Evolutionary conservation across 78 protist genomes (phyloP).

Genomic region (Dictyostelium capitatum): DNA sequence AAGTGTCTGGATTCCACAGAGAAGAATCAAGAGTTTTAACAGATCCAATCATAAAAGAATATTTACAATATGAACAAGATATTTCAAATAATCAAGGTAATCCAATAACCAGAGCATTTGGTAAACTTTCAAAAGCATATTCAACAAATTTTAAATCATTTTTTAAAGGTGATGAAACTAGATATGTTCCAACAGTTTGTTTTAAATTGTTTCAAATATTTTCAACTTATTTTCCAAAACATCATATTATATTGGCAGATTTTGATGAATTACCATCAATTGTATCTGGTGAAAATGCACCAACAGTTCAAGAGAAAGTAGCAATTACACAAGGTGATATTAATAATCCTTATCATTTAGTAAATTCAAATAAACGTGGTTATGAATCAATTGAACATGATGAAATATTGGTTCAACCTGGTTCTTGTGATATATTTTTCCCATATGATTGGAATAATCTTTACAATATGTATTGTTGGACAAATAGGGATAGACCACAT

Average conservation of each 20-base stretch:
- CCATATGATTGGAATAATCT: constrained; percentile 67
- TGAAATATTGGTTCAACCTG: constrained; percentile 6
- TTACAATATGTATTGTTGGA: constrained; percentile 28
- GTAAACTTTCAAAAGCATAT: background rate
- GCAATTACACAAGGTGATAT: constrained; percentile 17
- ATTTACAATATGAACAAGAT: background rate
- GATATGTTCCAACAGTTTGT: constrained; percentile 55
- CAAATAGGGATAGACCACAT: constrained; percentile 9
- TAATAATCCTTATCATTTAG: background rate
- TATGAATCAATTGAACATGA: constrained; percentile 40
- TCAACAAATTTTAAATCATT: background rate
- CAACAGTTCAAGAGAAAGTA: constrained; percentile 67
- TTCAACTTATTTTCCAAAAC: constrained; percentile 39
- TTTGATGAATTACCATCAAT: constrained; percentile 62
- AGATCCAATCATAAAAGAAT: constrained; percentile 58
- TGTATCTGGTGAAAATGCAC: constrained; percentile 64
- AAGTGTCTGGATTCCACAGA: constrained; percentile 6
- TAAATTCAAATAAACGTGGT: background rate
- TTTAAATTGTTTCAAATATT: constrained; percentile 71
- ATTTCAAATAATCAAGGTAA: background rate
- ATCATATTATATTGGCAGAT: constrained; percentile 62
- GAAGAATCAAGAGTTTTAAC: constrained; percentile 5
- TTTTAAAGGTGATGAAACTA: constrained; percentile 32
- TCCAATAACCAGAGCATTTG: background rate
- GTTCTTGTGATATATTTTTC: constrained; percentile 71